Conservation (phyloP, 345 rosid genomes). For the Camelina hispida region DNA sequence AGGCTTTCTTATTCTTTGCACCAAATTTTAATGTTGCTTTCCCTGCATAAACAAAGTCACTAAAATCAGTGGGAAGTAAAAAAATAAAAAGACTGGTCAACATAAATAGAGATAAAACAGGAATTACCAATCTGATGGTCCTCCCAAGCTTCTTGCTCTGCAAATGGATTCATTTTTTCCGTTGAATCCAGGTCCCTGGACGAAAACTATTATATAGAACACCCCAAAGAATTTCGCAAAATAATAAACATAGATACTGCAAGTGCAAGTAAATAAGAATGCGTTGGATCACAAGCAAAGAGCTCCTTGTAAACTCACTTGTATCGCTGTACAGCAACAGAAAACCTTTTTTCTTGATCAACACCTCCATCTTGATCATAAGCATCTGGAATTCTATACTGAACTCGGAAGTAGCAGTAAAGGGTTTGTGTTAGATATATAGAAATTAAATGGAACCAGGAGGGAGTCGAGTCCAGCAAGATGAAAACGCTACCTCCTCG, state of each 20-base stretch:
- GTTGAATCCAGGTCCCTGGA: constrained; percentile 66
- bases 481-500: constrained; percentile 62
- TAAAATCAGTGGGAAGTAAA: constrained; percentile 21
- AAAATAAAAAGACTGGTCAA: background rate
- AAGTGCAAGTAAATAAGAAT: constrained; percentile 17
- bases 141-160: constrained; percentile 99
- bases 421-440: constrained; percentile 28
- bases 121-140: constrained; percentile 87
- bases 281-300: constrained; percentile 30
- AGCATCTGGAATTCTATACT: constrained; percentile 97
- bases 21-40: constrained; percentile 84
- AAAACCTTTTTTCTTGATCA: constrained; percentile 90
- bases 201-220: constrained; percentile 5
- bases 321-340: constrained; percentile 92
- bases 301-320: constrained; percentile 51
- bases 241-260: constrained; percentile 14
- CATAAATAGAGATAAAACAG: constrained; percentile 18
- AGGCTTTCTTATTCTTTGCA: constrained; percentile 69
- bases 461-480: constrained; percentile 28
- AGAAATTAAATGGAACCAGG: background rate
- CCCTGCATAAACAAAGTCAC: constrained; percentile 54
- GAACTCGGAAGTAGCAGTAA: constrained; percentile 41
- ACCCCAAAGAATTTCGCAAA: constrained; percentile 8
- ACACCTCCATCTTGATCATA: constrained; percentile 89
- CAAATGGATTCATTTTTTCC: constrained; percentile 97